Base-by-base conservation (phyloP, 305 asterid genomes). In the Striga hermonthica region DNA sequence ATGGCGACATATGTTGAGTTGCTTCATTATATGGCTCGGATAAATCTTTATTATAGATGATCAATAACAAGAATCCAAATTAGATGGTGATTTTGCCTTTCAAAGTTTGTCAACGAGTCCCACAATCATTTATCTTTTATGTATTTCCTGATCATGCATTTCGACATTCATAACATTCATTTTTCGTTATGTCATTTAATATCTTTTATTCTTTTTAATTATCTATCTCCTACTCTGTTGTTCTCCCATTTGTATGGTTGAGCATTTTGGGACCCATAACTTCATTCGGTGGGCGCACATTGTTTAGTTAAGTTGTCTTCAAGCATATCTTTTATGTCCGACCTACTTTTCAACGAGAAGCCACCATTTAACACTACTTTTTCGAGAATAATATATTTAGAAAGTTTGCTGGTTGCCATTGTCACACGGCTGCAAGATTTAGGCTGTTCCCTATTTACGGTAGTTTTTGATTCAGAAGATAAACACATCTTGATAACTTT, bases 261-360 rank as follows among this genome's bases (percentile, higher is more conserved):
- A 12, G 6, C 22, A n/a, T 15, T n/a, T 48, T 48, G 54, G 14
- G 54, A 48, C 4, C 54, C 5, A 4, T 11, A 4, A 3, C 14
- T 48, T 48, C 15, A n/a, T n/a, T 13, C 15, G 54, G 54, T 48
- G 22, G 54, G 54, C 14, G 54, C 54, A 48, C 54, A 48, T 10
- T n/a, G 15, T 48, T 1, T 12, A n/a, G 12, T 48, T 48, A 15
- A 41, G 47, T 7, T 10, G 47, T 41, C 4, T 5, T 41, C 9
- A 6, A 41, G 47, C 1, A 48, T 48, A 4, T 11, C 12, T 48
- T 48, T 14, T 3, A 48, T 8, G n/a, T 48, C 15, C n/a, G 54
- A 48, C 12, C 54, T n/a, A 48, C 16, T 48, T 48, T 48, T 16
- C 54, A 48, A 48, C 16, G n/a, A 48, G 54, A 48, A 48, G 22